A percentile compares a stretch with the other conserved stretches of the same genome.
phyloP scores from a whole-genome alignment of 768 basidiomycete species.

The Chlorophyllum brunneum region DNA sequence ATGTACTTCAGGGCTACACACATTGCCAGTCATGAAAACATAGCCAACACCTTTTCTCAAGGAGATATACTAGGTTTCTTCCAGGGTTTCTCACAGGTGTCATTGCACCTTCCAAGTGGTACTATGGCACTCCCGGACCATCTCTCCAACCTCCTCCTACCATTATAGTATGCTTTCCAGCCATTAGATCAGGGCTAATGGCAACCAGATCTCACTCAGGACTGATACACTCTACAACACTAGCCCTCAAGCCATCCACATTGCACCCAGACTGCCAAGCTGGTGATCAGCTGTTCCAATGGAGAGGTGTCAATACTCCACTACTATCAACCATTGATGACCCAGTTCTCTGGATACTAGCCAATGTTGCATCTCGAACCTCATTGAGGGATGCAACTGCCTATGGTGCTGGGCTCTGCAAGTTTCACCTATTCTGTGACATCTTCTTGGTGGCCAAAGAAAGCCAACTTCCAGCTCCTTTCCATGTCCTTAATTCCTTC shows the following conservation, averaged over 20 bases:
- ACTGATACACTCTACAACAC: neutral
- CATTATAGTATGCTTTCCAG: neutral
- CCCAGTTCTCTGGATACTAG: constrained; percentile 14
- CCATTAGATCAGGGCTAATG: no score
- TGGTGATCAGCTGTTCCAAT: constrained; percentile 10
- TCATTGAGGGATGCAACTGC: neutral
- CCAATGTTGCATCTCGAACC: neutral
- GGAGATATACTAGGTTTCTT: constrained; percentile 14
- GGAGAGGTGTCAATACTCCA: constrained; percentile 29
- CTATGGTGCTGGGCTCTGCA: constrained; percentile 22
- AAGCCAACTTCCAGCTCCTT: constrained; percentile 22
- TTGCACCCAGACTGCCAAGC: constrained; percentile 18
- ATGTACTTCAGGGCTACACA: neutral
- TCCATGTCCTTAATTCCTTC: constrained; percentile 29
- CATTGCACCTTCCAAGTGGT: no score
- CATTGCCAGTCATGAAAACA: neutral
- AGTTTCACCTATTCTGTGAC: constrained; percentile 25
- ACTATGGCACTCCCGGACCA: neutral
- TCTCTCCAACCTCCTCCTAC: neutral
- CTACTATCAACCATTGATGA: constrained; percentile 18
- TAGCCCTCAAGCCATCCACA: constrained; percentile 13
- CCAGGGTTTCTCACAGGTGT: constrained; percentile 13
- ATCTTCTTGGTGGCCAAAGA: constrained; percentile 26
- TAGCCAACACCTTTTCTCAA: neutral
- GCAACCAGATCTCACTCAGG: no score